These are phyloP conservation scores for Nicotiana benthamiana DNA, from an alignment of 257 asterid genomes.

Conservation along the genomic window DNA sequence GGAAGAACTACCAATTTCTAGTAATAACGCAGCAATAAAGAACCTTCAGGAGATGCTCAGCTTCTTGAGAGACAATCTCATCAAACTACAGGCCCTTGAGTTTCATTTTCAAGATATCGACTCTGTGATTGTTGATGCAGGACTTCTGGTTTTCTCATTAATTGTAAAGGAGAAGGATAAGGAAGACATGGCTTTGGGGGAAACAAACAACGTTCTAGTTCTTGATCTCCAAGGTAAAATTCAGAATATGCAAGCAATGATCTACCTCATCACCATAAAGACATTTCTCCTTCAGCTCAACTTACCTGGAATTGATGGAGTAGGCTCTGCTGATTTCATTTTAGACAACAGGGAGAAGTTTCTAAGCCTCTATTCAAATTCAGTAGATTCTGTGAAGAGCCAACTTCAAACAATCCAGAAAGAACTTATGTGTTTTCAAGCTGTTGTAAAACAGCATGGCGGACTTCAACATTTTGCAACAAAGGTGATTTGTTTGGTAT, in stretches of 20 bases:
- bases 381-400: background rate
- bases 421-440: background rate
- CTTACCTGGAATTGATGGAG: background rate
- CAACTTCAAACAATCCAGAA: background rate
- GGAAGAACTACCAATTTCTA: background rate
- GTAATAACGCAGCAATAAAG: too few species aligned
- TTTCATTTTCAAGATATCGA: background rate
- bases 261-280: background rate
- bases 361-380: background rate
- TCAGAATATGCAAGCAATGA: background rate
- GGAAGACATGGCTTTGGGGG: too few species aligned
- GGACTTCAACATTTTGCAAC: background rate
- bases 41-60: background rate
- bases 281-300: background rate
- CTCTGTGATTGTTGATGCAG: background rate
- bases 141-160: background rate
- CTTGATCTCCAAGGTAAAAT: background rate
- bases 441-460: background rate
- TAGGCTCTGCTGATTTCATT: slow-evolving; percentile 1
- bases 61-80: background rate
- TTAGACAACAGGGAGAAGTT: background rate
- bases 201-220: too few species aligned
- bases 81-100: background rate
- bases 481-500: background rate
- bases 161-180: background rate